Evolutionary conservation across 768 basidiomycete genomes (phyloP), one percentile per base, ranked within the genome.

Genomic region (Rhodotorula graminis): DNA sequence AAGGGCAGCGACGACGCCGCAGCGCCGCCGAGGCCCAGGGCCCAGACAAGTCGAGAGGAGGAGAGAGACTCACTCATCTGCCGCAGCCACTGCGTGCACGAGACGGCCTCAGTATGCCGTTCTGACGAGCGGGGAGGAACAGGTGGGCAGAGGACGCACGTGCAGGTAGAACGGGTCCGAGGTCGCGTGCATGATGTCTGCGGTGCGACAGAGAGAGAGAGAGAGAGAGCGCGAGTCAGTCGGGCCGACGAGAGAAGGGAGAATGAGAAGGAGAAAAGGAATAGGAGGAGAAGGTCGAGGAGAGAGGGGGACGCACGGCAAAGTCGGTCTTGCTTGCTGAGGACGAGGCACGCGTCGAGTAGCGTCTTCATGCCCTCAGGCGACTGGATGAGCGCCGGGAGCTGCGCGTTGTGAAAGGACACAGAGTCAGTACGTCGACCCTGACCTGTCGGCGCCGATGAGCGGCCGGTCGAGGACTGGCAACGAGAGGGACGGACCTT

Each of bases 241-340:
- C 12, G 18, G 6, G 21, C 21, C 15, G 47, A 9, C 15, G 19
- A 5, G 47, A 49, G 47, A 49, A 11, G 5, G 18, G 21, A 49
- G 11, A 18, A 6, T 5, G 33, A 72, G 56, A 42, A 66, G 62
- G 50, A 63, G 31, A 4, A 12, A 37, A n/a, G n/a, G n/a, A n/a
- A n/a, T n/a, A n/a, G n/a, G 23, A 55, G 0, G 23, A 14, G 12
- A 27, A 23, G 44, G 12, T n/a, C n/a, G 18, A 8, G 90, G 76
- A 89, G 90, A 10, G 90, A 89, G 11, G 42, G 2, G n/a, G 89
- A 89, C 74, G 91, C 63, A 91, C 88, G 90, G 77, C 89, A 90
- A 23, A 92, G 81, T n/a, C 89, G 83, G 78, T 92, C 91, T 80
- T 92, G 91, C 82, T 92, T 92, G 46, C 91, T 91, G 66, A 92